Conservation (phyloP, 1,284 basidiomycete genomes). For the Psilocybe mexicana region DNA sequence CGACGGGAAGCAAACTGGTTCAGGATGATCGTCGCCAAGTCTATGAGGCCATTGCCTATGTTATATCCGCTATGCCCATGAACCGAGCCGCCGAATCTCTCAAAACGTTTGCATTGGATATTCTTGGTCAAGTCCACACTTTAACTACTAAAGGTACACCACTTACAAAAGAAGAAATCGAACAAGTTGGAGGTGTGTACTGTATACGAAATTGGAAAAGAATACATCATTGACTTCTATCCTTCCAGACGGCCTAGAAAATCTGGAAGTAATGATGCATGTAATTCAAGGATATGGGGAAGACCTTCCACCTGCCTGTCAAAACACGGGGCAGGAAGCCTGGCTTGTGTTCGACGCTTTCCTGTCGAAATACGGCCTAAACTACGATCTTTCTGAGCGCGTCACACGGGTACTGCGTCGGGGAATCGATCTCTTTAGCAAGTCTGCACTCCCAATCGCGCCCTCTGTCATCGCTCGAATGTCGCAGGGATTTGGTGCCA, state of each 20-base stretch:
- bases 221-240: slow-evolving; percentile 11
- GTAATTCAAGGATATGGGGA: slow-evolving; percentile 82
- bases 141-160: slow-evolving; percentile 48
- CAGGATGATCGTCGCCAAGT: slow-evolving; percentile 92
- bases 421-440: slow-evolving; percentile 82
- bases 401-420: slow-evolving; percentile 85
- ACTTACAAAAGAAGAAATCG: slow-evolving; percentile 64
- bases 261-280: slow-evolving; percentile 84
- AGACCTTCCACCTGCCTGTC: slow-evolving; percentile 79
- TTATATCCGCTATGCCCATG: slow-evolving; percentile 92
- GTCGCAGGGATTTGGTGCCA: slow-evolving; percentile 76
- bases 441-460: slow-evolving; percentile 66
- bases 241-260: slow-evolving; percentile 75
- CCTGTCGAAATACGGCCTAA: slow-evolving; percentile 77
- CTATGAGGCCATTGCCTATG: slow-evolving; percentile 93
- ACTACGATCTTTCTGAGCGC: slow-evolving; percentile 83
- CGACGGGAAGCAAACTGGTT: slow-evolving; percentile 74
- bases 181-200: slow-evolving; percentile 56
- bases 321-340: slow-evolving; percentile 75
- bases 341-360: slow-evolving; percentile 87
- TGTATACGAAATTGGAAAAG: slow-evolving; percentile 3
- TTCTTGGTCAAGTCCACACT: slow-evolving; percentile 70
- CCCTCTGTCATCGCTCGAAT: slow-evolving; percentile 77
- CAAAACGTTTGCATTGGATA: slow-evolving; percentile 80
- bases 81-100: slow-evolving; percentile 83